phyloP scores from a whole-genome alignment of 2,329 filamentous ascomycete species.

The Lizonia empirigonia region DNA sequence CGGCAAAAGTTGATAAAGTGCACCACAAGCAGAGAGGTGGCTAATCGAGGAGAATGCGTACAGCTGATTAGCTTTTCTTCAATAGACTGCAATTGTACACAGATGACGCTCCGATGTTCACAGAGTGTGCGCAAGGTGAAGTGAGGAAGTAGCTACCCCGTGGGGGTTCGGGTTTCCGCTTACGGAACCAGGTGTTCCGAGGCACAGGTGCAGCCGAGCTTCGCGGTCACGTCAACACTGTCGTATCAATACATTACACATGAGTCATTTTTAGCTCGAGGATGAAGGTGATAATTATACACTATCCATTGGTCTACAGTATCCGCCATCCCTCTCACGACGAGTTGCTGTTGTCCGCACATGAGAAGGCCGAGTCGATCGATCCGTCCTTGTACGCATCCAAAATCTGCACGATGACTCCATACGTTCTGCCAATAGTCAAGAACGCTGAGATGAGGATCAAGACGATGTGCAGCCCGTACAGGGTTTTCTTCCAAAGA shows the following conservation, averaged over 20 bases:
- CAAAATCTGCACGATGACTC: constrained; percentile 58
- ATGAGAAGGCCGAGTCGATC: constrained; percentile 49
- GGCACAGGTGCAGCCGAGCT: background rate
- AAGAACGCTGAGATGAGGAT: constrained; percentile 56
- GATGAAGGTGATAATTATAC: too few species aligned
- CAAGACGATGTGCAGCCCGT: constrained; percentile 51
- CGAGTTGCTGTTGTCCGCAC: constrained; percentile 41
- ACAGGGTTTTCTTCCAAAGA: constrained; percentile 45
- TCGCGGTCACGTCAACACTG: background rate
- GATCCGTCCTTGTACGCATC: constrained; percentile 56
- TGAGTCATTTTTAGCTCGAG: background rate
- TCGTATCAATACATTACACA: too few species aligned
- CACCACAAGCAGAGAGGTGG: background rate
- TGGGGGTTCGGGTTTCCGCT: background rate
- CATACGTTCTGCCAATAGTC: constrained; percentile 56
- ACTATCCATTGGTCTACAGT: too few species aligned
- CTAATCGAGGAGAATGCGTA: background rate
- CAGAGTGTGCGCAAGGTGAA: background rate
- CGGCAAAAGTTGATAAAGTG: background rate
- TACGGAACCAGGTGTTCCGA: constrained; percentile 5
- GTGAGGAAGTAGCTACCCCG: constrained; percentile 1
- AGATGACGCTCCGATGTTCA: background rate
- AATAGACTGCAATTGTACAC: background rate
- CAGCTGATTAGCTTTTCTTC: background rate
- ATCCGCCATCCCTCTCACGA: constrained; percentile 13